Conservation (phyloP, 2,329 filamentous ascomycete species). For the Sphaerulina populicola region DNA sequence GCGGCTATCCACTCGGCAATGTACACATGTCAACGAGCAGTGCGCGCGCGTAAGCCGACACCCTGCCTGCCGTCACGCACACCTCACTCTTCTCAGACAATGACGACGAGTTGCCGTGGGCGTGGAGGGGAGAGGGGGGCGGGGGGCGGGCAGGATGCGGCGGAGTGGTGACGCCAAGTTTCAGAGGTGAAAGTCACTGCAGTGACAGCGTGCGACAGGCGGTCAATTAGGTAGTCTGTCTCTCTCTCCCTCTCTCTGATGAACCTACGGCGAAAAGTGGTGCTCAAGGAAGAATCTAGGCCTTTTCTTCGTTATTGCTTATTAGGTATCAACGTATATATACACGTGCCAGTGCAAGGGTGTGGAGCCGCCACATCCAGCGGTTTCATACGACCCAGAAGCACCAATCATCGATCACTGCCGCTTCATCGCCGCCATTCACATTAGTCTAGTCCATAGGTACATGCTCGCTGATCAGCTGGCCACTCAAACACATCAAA, state of each 20-base stretch:
- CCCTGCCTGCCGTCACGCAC: not conserved
- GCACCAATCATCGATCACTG: not conserved
- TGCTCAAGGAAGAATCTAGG: not conserved
- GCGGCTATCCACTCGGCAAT: constrained; percentile 1
- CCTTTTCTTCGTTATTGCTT: not conserved
- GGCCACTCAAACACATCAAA: not conserved
- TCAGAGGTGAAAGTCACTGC: not conserved
- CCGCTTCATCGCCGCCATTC: no score
- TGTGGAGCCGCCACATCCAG: not conserved
- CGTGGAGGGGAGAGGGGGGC: not conserved
- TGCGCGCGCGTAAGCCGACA: constrained; percentile 1
- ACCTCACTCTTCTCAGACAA: not conserved
- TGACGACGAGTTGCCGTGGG: not conserved
- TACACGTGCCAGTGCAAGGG: not conserved
- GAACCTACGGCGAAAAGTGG: not conserved
- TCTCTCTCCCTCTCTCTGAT: no score
- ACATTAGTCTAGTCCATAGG: no score
- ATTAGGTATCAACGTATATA: not conserved
- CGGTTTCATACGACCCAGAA: not conserved
- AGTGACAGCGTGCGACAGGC: not conserved
- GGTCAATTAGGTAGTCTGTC: not conserved
- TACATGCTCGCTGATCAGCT: not conserved
- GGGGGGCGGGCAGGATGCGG: not conserved
- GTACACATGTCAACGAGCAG: constrained; percentile 7
- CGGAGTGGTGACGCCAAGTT: not conserved